These are phyloP conservation scores for Citrullus amarus DNA, from an alignment of 306 rosid genomes.

Conservation along the genomic window DNA sequence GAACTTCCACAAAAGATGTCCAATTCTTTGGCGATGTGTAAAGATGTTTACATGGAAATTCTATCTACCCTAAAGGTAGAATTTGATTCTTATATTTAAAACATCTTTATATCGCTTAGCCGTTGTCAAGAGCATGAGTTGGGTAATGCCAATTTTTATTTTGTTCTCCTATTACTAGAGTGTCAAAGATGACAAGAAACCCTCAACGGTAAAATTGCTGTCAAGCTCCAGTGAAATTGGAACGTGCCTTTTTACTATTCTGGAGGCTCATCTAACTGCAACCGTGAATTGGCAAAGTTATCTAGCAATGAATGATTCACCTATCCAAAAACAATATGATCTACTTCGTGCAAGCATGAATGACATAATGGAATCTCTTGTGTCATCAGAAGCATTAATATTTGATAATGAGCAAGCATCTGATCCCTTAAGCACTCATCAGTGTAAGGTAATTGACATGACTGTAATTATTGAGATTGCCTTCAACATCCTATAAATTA, in stretches of 20 bases:
- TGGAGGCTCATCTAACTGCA: conserved; percentile 40
- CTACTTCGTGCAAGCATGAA: conserved; percentile 41
- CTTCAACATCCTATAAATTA: too few species aligned
- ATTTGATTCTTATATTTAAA: conserved; percentile 4
- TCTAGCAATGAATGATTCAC: conserved; percentile 20
- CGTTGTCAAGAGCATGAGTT: conserved; percentile 4
- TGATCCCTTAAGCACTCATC: too few species aligned
- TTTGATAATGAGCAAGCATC: too few species aligned
- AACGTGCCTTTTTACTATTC: conserved; percentile 38
- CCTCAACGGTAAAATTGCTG: conserved; percentile 36
- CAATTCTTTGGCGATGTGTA: conserved; percentile 43
- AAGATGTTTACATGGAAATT: conserved; percentile 46
- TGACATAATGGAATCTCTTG: conserved; percentile 28
- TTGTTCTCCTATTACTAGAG: conserved; percentile 28
- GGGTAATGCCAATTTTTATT: conserved; percentile 10
- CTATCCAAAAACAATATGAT: conserved; percentile 37
- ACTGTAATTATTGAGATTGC: too few species aligned
- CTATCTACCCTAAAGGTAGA: conserved; percentile 57
- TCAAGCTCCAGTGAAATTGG: conserved; percentile 61
- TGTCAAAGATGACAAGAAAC: conserved; percentile 28
- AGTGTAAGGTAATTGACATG: too few species aligned
- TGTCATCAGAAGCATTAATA: conserved; percentile 35
- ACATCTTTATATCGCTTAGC: conserved; percentile 4
- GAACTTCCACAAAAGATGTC: conserved; percentile 38
- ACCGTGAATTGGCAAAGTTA: conserved; percentile 24